Evolutionary conservation across 805 yeast species (phyloP), one percentile per base, ranked within the genome.

Genomic region (Yarrowia sp.): DNA sequence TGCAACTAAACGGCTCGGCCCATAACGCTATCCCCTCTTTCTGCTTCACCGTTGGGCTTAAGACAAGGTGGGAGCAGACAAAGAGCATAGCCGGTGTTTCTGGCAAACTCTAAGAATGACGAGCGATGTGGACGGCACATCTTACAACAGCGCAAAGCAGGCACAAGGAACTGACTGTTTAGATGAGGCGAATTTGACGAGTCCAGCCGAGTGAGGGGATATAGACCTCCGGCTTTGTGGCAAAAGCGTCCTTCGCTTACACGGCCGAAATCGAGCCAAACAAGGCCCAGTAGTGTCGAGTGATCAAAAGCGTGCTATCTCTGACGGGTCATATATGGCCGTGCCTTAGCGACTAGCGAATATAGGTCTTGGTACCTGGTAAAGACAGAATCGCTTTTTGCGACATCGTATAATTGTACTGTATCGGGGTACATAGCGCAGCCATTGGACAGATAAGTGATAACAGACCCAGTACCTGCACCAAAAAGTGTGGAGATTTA

Each of bases 41-140:
- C 61, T 55, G 61, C 61, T 55, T 55, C 61, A 41, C 47, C 61
- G 61, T 55, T 55, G 61, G 58, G 43, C 58, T 36, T 51, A 38
- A 35, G 58, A 51, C 43, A 36, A 51, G 41, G 43, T 22, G 22
- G 32, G 8, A 28, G 32, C 39, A 50, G 33, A 36, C 42, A 51
- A 51, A 51, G 58, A 51, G 28, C 28, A 22, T 36, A 51, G 42
- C 57, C 57, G 57, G 57, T 17, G 41, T 35, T 32, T 47, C 22
- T 32, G 55, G 8, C n/a, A 51, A 51, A 51, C 22, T 38, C 15
- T 10, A 51, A 32, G 17, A 10, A 10, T 4, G 51, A 10, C 22
- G 14, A 9, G 14, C 8, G 36, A 17, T 8, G 13, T n/a, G 18
- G 4, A 22, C 41, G 13, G 28, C 15, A 33, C 15, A n/a, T 18